Base-by-base conservation (phyloP, 2,329 filamentous ascomycete species). In the Esteya vermicola region DNA sequence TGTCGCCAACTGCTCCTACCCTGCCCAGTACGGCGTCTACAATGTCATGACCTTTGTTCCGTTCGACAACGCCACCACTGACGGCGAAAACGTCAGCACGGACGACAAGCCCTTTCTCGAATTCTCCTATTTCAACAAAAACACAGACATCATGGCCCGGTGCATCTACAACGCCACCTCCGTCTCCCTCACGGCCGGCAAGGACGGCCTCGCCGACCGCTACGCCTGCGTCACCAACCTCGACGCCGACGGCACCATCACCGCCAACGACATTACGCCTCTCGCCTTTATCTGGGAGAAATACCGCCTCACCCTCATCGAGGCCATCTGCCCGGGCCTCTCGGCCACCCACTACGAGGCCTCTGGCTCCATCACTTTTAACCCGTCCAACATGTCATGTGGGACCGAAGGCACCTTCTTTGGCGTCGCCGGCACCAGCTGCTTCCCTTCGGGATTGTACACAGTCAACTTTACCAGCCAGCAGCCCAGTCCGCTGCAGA, bases 121-220 rank as follows among this genome's bases (percentile, higher is more conserved):
- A 40, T 70, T 70, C 46, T 50, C 43, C 38, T 70, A 60, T 51
- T 38, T 50, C 30, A 64, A 69, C 47, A 36, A 50, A 10, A 52
- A 48, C n/a, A 68, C 64, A 16, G 46, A 49, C 3, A 50, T 64
- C 36, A 49, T 51, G n/a, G 65, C 65, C 7, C 10, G 42, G 9
- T 72, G 68, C 52, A 52, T 57, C 28, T 59, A 57, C 50, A 65
- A 70, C 50, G 54, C 57, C 16, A 58, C 57, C 7, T 67, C 65
- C 3, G 46, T 47, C 27, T 55, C 62, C 9, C 52, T 58, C 14
- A 45, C 42, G 2, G 41, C 39, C 19, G 54, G 49, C 33, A 41
- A 48, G n/a, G n/a, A n/a, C 14, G 54, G 53, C 20, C 48, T 54
- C 4, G 52, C 56, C 2, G 49, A 57, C 9, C 55, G 65, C 28